Evolutionary conservation across 495 filamentous ascomycete genomes (phyloP), one percentile per base, ranked within the genome.

Genomic region (Aspergillus nanangensis): DNA sequence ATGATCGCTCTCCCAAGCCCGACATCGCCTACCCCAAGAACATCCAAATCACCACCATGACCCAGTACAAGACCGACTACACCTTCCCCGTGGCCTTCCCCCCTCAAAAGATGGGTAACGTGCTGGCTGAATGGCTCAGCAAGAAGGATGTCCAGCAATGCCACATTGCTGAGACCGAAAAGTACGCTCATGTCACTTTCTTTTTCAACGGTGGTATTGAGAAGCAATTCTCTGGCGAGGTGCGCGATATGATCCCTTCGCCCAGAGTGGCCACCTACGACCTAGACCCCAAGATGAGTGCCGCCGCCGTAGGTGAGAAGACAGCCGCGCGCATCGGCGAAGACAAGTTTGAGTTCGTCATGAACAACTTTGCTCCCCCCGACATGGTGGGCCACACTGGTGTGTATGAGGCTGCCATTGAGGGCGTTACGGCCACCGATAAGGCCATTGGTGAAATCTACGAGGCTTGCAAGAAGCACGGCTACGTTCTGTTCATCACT

Each of bases 361-460:
- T 98, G 93, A 96, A 97, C 83, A 98, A 98, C 80, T 97, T 98
- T 64, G 93, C 93, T 23, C 92, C 94, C 17, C 94, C 93, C 35
- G 93, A 98, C 70, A 98, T 98, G 93, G 93, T 98, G 50, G 93
- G 93, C 55, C 93, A 98, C 73, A 98, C 93, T 8, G 93, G 93
- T 57, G 90, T 96, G 50, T 97, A 96, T 65, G 79, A 95, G 60
- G 93, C 93, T n/a, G 94, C 93, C 44, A 88, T 97, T 50, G 53
- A 90, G 58, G 93, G 84, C 57, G 83, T 86, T 55, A 72, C 79
- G 45, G 85, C 88, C 49, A 97, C 93, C 29, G 93, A 98, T 60
- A 83, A 84, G 71, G 93, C 89, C 24, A 97, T 98, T 57, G 91
- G 90, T 51, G 78, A 84, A 62, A 86, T 98, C 53, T 90, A 83